These are phyloP conservation scores for Xylariaceae sp. DNA, from an alignment of 2,329 filamentous ascomycete genomes.

Conservation along the genomic window DNA sequence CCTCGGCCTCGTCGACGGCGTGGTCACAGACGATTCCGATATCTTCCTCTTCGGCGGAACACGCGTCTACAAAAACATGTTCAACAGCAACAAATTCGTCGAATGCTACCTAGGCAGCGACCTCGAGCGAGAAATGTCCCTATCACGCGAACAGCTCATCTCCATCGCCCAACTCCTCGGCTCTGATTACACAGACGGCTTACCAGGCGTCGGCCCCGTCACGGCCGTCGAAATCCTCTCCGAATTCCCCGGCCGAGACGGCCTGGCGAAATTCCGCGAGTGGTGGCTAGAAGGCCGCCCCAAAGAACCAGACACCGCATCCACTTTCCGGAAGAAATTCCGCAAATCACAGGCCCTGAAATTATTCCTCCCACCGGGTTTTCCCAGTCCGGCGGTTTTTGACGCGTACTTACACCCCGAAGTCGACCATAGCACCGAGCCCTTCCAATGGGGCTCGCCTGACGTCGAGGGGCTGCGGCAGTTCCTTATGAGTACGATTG, in stretches of 20 bases:
- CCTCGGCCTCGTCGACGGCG: slow-evolving; percentile 87
- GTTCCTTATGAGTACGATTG: slow-evolving; percentile 87
- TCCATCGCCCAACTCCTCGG: slow-evolving; percentile 85
- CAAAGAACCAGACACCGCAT: slow-evolving; percentile 55
- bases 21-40: slow-evolving; percentile 96
- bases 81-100: slow-evolving; percentile 96
- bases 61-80: slow-evolving; percentile 98
- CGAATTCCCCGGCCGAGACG: slow-evolving; percentile 64
- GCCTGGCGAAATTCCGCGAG: slow-evolving; percentile 69
- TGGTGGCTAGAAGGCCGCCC: slow-evolving; percentile 77
- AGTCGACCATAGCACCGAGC: slow-evolving; percentile 71
- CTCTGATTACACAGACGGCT: slow-evolving; percentile 89
- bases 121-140: slow-evolving; percentile 80
- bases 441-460: slow-evolving; percentile 93
- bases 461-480: slow-evolving; percentile 78
- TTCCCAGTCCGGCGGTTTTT: slow-evolving; percentile 73
- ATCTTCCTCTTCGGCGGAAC: slow-evolving; percentile 96
- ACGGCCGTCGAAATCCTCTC: slow-evolving; percentile 91
- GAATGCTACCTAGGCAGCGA: slow-evolving; percentile 87
- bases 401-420: slow-evolving; percentile 82
- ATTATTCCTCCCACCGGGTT: slow-evolving; percentile 74
- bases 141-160: slow-evolving; percentile 83
- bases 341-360: slow-evolving; percentile 72
- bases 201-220: slow-evolving; percentile 86
- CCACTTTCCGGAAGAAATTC: slow-evolving; percentile 78